Evolutionary conservation across 1,284 basidiomycete species (phyloP).

Genomic region (Malassezia brasiliensis): DNA sequence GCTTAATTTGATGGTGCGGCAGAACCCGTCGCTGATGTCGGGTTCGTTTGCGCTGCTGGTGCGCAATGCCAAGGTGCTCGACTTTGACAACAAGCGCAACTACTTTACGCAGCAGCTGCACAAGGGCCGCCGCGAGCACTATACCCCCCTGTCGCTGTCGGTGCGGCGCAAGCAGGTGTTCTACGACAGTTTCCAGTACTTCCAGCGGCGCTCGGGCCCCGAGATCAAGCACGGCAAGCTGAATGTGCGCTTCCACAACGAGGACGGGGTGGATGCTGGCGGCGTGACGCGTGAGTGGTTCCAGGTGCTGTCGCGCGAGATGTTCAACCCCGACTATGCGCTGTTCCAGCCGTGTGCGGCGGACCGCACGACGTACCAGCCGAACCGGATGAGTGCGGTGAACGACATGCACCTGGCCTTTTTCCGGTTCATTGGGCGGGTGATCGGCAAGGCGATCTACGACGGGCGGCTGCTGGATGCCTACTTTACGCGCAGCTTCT

Average conservation of each 20-base stretch:
- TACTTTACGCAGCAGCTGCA: slow-evolving; percentile 96
- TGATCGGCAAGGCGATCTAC: slow-evolving; percentile 88
- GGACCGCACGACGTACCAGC: slow-evolving; percentile 86
- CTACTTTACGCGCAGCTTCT: slow-evolving; percentile 66
- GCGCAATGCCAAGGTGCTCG: slow-evolving; percentile 88
- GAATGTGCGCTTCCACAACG: slow-evolving; percentile 89
- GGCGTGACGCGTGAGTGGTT: slow-evolving; percentile 98
- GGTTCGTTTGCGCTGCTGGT: slow-evolving; percentile 94
- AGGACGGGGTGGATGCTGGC: slow-evolving; percentile 96
- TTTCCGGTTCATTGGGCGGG: slow-evolving; percentile 96
- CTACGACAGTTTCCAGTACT: slow-evolving; percentile 87
- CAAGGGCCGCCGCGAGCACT: slow-evolving; percentile 66
- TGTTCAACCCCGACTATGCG: slow-evolving; percentile 99
- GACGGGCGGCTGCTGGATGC: slow-evolving; percentile 92
- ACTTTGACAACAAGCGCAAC: slow-evolving; percentile 99
- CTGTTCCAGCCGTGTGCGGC: slow-evolving; percentile 83
- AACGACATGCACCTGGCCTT: slow-evolving; percentile 91
- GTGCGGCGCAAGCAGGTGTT: slow-evolving; percentile 88
- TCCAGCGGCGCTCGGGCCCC: slow-evolving; percentile 81
- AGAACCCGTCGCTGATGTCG: slow-evolving; percentile 93
- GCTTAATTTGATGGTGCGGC: slow-evolving; percentile 92
- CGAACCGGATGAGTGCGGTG: slow-evolving; percentile 72
- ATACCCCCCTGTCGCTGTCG: slow-evolving; percentile 76
- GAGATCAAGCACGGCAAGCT: slow-evolving; percentile 98
- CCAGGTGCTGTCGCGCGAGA: slow-evolving; percentile 90